Conservation (phyloP, 768 basidiomycete genomes). For the Mycena alexandri region DNA sequence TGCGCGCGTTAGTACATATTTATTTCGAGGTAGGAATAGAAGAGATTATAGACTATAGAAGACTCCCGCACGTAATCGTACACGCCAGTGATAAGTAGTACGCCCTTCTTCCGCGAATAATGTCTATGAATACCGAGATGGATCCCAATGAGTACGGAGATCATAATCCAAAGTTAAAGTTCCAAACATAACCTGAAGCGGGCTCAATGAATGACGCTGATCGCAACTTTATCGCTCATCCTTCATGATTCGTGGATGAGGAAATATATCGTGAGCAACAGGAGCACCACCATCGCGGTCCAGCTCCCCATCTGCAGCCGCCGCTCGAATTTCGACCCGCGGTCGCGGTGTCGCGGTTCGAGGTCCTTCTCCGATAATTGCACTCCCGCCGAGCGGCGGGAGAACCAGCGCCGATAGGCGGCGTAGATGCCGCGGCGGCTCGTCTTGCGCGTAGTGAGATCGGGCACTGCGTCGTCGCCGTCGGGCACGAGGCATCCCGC, state of each 20-base stretch:
- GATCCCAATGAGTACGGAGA: no score
- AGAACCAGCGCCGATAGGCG: conserved; percentile 24
- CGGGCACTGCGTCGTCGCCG: conserved; percentile 16
- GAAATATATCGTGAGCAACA: conserved; percentile 34
- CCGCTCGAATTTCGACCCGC: conserved; percentile 20
- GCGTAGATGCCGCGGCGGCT: conserved; percentile 23
- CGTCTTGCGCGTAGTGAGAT: conserved; percentile 13
- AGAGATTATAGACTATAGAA: no score
- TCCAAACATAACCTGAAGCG: conserved; percentile 2
- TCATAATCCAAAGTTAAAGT: not conserved
- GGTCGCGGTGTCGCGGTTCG: not conserved
- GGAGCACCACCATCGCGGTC: conserved; percentile 32
- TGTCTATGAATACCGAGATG: no score
- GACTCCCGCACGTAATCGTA: no score
- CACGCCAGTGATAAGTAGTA: no score
- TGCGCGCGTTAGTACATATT: no score
- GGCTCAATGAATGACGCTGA: not conserved
- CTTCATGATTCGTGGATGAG: conserved; percentile 24
- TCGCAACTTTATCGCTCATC: conserved; percentile 7
- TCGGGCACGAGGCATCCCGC: conserved; percentile 23
- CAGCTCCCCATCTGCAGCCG: conserved; percentile 31
- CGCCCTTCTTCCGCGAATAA: no score
- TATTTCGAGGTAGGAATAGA: no score
- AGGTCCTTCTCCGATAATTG: conserved; percentile 9
- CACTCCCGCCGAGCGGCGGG: not conserved